A percentile compares a stretch with the other conserved stretches of the same genome.
phyloP scores from a whole-genome alignment of 495 filamentous ascomycete species.

The Cryomyces minteri region DNA sequence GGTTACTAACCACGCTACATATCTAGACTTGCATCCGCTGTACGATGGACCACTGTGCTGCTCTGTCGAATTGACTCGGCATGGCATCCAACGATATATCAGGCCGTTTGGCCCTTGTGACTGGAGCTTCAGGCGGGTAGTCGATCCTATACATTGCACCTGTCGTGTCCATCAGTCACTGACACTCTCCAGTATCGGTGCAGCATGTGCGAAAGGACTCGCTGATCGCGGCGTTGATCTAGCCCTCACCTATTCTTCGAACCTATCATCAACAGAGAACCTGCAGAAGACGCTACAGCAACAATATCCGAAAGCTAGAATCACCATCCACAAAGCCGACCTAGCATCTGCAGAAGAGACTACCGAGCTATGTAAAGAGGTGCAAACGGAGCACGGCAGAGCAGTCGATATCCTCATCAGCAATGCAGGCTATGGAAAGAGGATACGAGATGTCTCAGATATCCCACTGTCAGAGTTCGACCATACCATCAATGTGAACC shows the following conservation, averaged over 20 bases:
- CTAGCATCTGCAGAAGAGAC: constrained; percentile 32
- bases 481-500: constrained; percentile 43
- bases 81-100: no score
- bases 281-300: constrained; percentile 14
- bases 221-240: constrained; percentile 33
- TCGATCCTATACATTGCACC: constrained; percentile 1
- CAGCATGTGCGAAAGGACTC: constrained; percentile 38
- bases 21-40: no score
- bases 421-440: constrained; percentile 36
- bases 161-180: constrained; percentile 2
- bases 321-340: constrained; percentile 39
- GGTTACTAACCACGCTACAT: no score
- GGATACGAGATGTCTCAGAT: constrained; percentile 29
- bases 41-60: no score
- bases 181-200: constrained; percentile 31
- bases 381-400: constrained; percentile 31
- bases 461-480: constrained; percentile 46
- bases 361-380: constrained; percentile 30
- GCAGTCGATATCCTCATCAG: constrained; percentile 44
- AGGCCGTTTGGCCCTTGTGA: constrained; percentile 43
- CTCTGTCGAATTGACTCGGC: no score
- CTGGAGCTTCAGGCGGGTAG: constrained; percentile 48
- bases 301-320: constrained; percentile 1
- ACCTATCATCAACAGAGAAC: constrained; percentile 25
- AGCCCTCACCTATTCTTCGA: constrained; percentile 42